phyloP scores from a whole-genome alignment of 2,329 filamentous ascomycete genomes.

The Zymoseptoria crescenta region DNA sequence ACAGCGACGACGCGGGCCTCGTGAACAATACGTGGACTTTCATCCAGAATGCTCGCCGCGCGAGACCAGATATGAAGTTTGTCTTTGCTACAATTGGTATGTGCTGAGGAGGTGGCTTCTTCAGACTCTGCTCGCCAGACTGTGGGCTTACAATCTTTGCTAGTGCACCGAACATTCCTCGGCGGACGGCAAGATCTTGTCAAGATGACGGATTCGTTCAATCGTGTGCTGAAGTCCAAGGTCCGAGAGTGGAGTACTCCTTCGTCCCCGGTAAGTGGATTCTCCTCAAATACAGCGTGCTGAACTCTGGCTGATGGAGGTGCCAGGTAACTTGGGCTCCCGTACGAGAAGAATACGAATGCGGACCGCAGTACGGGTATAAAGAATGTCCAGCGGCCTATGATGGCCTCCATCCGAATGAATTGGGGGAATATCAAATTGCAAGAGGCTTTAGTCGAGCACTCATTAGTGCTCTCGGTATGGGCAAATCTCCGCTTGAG shows the following conservation, averaged over 20 bases:
- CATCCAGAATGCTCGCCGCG: not conserved
- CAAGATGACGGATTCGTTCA: slow-evolving; percentile 5
- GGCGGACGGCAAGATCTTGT: slow-evolving; percentile 8
- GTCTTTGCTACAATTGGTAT: not conserved
- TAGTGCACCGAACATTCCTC: slow-evolving; percentile 5
- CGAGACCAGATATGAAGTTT: not conserved
- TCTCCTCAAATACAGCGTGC: not conserved
- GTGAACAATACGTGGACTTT: not conserved
- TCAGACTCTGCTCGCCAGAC: not conserved
- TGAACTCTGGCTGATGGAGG: not conserved
- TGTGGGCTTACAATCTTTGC: not conserved
- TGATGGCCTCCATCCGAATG: slow-evolving; percentile 37
- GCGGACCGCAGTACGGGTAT: not conserved
- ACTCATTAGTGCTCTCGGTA: slow-evolving; percentile 15
- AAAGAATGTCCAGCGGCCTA: slow-evolving; percentile 19
- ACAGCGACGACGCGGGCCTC: not conserved
- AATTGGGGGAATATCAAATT: slow-evolving; percentile 36
- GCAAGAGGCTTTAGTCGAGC: slow-evolving; percentile 32
- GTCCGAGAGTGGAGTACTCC: not conserved
- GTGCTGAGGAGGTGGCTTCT: not conserved
- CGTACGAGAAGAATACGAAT: slow-evolving; percentile 1
- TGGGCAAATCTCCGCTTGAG: slow-evolving; percentile 5
- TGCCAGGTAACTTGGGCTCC: not conserved
- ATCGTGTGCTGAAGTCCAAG: slow-evolving; percentile 1
- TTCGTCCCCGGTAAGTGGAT: not conserved